Percentiles rank a stretch among this genome's conserved stretches.
These are phyloP conservation scores for Telfairia occidentalis DNA, from an alignment of 331 rosid species.

Conservation along the genomic window DNA sequence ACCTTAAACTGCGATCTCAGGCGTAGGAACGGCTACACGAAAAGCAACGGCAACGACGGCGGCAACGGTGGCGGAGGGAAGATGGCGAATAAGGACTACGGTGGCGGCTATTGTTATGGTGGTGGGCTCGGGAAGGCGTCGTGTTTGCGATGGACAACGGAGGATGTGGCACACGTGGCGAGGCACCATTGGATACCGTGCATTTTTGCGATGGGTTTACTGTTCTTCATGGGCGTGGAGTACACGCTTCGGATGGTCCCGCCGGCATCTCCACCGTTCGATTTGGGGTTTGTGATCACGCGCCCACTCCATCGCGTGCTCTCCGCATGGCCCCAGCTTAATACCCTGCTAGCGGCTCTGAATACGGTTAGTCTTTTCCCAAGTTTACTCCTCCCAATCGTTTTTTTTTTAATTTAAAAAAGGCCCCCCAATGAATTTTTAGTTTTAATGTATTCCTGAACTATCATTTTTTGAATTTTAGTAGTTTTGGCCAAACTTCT, in stretches of 20 bases:
- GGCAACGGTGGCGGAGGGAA: neutral
- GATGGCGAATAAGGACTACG: conserved; percentile 1
- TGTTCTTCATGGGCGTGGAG: conserved; percentile 90
- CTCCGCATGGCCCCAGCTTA: conserved; percentile 47
- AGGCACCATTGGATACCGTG: conserved; percentile 75
- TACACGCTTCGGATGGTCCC: conserved; percentile 93
- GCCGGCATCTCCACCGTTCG: conserved; percentile 67
- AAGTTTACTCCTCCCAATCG: conserved; percentile 5
- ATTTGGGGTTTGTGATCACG: conserved; percentile 69
- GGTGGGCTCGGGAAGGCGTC: conserved; percentile 19
- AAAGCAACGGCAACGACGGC: too few species aligned
- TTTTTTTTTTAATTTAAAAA: too few species aligned
- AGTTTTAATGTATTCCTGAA: neutral
- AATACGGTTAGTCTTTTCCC: conserved; percentile 46
- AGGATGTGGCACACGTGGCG: conserved; percentile 53
- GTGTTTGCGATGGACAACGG: conserved; percentile 56
- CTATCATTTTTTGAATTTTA: neutral
- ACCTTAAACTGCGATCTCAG: neutral
- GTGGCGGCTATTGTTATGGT: neutral
- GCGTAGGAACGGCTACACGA: neutral
- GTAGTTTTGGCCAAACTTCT: too few species aligned
- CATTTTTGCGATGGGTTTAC: conserved; percentile 44
- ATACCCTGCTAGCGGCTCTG: conserved; percentile 55
- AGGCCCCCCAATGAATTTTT: neutral
- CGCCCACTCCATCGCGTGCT: conserved; percentile 53